phyloP scores from a whole-genome alignment of 73 alveolate species.

The Paramecium caudatum region DNA sequence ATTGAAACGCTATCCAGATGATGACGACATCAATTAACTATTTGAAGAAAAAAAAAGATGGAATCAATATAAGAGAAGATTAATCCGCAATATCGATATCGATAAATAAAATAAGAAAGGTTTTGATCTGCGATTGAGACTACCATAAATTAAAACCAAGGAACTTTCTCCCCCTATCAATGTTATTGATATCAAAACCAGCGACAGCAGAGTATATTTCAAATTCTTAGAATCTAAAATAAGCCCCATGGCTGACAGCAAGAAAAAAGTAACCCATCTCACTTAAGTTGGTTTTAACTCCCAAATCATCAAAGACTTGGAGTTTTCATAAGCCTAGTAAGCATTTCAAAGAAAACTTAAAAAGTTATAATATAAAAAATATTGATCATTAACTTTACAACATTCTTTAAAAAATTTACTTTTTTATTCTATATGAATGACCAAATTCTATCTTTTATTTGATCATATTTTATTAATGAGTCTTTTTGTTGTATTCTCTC shows the following conservation, averaged over 20 bases:
- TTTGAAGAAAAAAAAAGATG: constrained; percentile 68
- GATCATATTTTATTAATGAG: not conserved
- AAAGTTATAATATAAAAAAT: constrained; percentile 21
- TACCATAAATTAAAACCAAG: constrained; percentile 58
- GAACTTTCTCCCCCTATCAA: constrained; percentile 62
- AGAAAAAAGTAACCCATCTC: not conserved
- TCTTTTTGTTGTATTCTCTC: not conserved
- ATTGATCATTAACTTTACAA: not conserved
- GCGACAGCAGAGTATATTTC: constrained; percentile 70
- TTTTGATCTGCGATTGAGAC: constrained; percentile 65
- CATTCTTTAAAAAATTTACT: not conserved
- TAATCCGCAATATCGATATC: constrained; percentile 30
- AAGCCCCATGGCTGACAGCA: constrained; percentile 19
- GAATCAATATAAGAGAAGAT: constrained; percentile 62
- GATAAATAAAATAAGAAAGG: constrained; percentile 76
- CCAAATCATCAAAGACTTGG: not conserved
- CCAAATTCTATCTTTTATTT: not conserved
- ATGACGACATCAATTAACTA: constrained; percentile 40
- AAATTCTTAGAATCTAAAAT: constrained; percentile 61
- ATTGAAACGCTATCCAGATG: constrained; percentile 73
- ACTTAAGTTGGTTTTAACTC: constrained; percentile 1
- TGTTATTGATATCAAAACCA: constrained; percentile 71
- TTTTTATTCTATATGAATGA: constrained; percentile 10
- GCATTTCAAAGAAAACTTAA: not conserved
- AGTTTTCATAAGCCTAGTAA: not conserved